phyloP scores from a whole-genome alignment of 129 eudicot species.

The Solidago caesia region DNA sequence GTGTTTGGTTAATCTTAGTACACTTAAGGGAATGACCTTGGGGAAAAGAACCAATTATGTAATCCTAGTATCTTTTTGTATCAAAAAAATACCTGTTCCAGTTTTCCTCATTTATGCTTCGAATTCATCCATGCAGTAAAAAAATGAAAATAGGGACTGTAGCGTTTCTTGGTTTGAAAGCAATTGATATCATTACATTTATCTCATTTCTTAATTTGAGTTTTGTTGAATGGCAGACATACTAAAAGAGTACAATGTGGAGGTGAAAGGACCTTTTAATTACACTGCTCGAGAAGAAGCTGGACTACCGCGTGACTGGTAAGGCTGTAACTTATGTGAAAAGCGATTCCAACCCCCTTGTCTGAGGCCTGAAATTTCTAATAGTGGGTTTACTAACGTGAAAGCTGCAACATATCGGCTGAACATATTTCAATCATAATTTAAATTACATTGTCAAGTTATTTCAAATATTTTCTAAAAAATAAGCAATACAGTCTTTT shows the following conservation, averaged over 20 bases:
- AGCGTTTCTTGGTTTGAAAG: neutral
- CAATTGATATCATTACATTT: neutral
- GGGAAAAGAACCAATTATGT: no score
- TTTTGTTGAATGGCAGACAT: slow-evolving; percentile 47
- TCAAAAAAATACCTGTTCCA: no score
- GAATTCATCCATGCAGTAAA: no score
- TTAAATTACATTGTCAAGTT: neutral
- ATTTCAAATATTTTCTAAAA: neutral
- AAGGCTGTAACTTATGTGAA: slow-evolving; percentile 28
- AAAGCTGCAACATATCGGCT: neutral
- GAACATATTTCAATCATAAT: neutral
- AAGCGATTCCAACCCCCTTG: slow-evolving; percentile 20
- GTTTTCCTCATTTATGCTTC: no score
- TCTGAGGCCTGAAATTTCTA: slow-evolving; percentile 1
- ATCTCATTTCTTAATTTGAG: neutral
- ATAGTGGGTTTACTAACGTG: neutral
- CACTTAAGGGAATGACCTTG: no score
- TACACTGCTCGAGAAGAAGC: slow-evolving; percentile 76
- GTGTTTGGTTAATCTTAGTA: no score
- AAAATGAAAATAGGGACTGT: neutral
- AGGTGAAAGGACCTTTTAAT: slow-evolving; percentile 89
- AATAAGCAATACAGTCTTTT: neutral
- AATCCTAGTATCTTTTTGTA: no score
- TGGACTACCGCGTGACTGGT: slow-evolving; percentile 93
- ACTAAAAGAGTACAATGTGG: slow-evolving; percentile 72